A percentile compares a stretch with the other conserved stretches of the same genome.
phyloP scores from a whole-genome alignment of 768 basidiomycete species.

The Krasilnikovozyma curviuscula region DNA sequence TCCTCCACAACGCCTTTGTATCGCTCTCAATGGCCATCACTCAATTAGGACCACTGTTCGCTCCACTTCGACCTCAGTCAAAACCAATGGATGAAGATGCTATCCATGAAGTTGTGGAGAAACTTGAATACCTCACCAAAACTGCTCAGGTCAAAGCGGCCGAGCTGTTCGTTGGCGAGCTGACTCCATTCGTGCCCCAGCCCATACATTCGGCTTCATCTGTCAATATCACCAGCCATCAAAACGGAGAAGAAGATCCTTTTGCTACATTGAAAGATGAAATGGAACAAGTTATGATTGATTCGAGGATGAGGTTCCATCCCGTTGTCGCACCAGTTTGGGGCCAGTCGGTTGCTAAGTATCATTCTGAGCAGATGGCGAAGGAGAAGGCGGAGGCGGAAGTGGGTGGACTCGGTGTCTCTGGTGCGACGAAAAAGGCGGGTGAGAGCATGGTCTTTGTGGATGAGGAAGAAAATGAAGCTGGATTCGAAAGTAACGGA shows the following conservation, averaged over 20 bases:
- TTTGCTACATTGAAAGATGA: background rate
- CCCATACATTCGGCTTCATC: background rate
- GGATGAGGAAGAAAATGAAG: too few species aligned
- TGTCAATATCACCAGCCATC: background rate
- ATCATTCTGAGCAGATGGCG: too few species aligned
- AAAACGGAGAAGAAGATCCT: background rate
- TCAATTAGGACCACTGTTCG: conserved; percentile 7
- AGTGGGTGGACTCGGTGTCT: too few species aligned
- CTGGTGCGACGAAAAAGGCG: too few species aligned
- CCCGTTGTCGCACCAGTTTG: conserved; percentile 9
- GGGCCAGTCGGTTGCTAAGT: background rate
- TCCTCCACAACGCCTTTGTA: conserved; percentile 3
- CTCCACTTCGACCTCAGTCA: background rate
- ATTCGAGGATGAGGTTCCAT: conserved; percentile 4
- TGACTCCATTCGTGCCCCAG: background rate
- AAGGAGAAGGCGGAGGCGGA: too few species aligned
- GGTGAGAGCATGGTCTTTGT: too few species aligned
- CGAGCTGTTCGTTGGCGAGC: background rate
- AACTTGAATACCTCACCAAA: too few species aligned
- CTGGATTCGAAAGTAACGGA: too few species aligned
- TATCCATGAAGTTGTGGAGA: background rate
- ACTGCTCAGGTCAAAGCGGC: background rate
- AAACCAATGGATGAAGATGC: background rate
- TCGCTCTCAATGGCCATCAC: background rate
- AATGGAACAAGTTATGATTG: conserved; percentile 7